Percentiles rank a stretch among this genome's conserved stretches.
Evolutionary conservation across 2,329 filamentous ascomycete genomes (phyloP).

Genomic region (Diaporthe destruens): DNA sequence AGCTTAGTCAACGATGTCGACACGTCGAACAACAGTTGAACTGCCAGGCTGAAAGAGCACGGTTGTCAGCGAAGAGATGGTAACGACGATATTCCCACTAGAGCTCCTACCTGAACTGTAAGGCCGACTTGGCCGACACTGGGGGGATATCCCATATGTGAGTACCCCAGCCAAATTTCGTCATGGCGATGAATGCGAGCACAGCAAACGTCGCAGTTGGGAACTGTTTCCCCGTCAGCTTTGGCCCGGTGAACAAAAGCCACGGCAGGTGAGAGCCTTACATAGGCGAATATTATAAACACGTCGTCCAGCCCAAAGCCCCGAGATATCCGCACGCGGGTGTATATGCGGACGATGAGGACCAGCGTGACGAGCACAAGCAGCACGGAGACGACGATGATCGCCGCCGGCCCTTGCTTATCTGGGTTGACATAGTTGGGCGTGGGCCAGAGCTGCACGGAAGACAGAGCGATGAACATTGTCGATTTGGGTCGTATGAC

Average conservation of each 20-base stretch:
- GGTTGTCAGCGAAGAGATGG: slow-evolving; percentile 5
- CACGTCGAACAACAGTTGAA: slow-evolving; percentile 53
- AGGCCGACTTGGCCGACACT: slow-evolving; percentile 43
- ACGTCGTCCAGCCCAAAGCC: slow-evolving; percentile 54
- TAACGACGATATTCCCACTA: slow-evolving; percentile 14
- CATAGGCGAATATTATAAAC: slow-evolving; percentile 53
- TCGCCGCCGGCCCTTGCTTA: slow-evolving; percentile 48
- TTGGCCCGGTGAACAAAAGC: background rate
- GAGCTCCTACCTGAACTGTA: slow-evolving; percentile 48
- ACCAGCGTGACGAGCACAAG: slow-evolving; percentile 48
- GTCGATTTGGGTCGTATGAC: background rate
- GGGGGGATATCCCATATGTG: slow-evolving; percentile 52
- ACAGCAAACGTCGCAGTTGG: slow-evolving; percentile 51
- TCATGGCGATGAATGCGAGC: slow-evolving; percentile 47
- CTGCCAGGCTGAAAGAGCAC: slow-evolving; percentile 46
- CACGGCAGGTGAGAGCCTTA: slow-evolving; percentile 43
- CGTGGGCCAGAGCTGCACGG: slow-evolving; percentile 48
- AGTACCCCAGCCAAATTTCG: slow-evolving; percentile 48
- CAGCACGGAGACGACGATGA: slow-evolving; percentile 48
- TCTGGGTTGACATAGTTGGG: slow-evolving; percentile 51
- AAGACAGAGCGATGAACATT: slow-evolving; percentile 48
- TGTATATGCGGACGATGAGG: slow-evolving; percentile 52
- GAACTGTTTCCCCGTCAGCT: slow-evolving; percentile 43
- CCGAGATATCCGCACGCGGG: slow-evolving; percentile 51
- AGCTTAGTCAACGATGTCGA: slow-evolving; percentile 56